Conservation (phyloP, 176 grass and related monocot species). For the Themeda triandra region DNA sequence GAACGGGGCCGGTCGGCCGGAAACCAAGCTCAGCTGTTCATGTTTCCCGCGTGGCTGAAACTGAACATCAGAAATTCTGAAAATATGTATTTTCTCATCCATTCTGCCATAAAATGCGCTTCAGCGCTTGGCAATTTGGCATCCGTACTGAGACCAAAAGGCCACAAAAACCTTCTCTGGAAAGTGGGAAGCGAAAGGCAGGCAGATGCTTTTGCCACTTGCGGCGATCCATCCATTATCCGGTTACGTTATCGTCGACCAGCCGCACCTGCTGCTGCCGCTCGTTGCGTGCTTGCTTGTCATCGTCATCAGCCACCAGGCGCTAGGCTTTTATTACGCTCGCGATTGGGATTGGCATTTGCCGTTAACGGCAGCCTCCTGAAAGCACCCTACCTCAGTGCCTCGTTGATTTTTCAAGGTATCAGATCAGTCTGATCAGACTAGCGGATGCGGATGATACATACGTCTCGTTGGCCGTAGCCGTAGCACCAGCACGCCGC, state of each 20-base stretch:
- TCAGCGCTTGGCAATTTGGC: neutral
- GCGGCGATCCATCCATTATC: neutral
- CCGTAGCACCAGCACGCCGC: neutral
- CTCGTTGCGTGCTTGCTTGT: neutral
- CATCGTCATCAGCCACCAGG: constrained; percentile 1
- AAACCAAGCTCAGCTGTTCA: neutral
- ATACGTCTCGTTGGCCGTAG: neutral
- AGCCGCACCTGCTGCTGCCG: neutral
- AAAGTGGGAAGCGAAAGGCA: neutral
- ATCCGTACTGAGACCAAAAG: neutral
- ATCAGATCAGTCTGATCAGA: no score
- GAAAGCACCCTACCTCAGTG: neutral
- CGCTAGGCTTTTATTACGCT: neutral
- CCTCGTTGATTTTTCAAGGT: neutral
- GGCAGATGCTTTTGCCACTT: neutral
- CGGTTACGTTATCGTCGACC: neutral
- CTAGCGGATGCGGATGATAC: no score
- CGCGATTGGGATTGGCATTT: neutral
- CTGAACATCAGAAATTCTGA: neutral
- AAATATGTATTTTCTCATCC: no score
- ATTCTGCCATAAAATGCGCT: no score
- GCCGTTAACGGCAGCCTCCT: neutral
- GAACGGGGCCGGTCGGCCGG: neutral
- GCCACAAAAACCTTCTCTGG: neutral
- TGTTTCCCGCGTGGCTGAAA: neutral